Conservation (phyloP, 768 basidiomycete species). For the Tylopilus rubrobrunneus region DNA sequence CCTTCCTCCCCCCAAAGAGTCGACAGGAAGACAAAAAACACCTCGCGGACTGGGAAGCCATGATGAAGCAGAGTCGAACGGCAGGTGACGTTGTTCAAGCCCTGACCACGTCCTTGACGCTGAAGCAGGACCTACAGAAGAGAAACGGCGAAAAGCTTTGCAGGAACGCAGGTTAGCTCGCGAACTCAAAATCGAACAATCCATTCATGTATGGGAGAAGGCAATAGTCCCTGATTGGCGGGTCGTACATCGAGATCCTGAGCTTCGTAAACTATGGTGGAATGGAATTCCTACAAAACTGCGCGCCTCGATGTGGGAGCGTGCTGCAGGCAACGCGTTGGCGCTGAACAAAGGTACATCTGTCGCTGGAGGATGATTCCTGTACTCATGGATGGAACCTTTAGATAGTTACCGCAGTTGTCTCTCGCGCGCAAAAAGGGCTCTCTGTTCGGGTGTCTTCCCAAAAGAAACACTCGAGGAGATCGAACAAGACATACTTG, state of each 20-base stretch:
- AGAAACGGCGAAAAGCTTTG: constrained; percentile 60
- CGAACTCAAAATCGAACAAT: constrained; percentile 68
- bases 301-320: constrained; percentile 78
- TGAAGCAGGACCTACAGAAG: constrained; percentile 43
- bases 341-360: constrained; percentile 73
- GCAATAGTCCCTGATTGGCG: constrained; percentile 83
- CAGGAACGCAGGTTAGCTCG: constrained; percentile 60
- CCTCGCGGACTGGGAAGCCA: constrained; percentile 78
- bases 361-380: constrained; percentile 1
- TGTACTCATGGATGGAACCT: neutral
- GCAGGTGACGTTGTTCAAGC: constrained; percentile 47
- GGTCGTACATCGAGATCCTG: constrained; percentile 60
- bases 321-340: constrained; percentile 79
- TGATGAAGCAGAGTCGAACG: constrained; percentile 79
- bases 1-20: constrained; percentile 79
- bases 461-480: constrained; percentile 55
- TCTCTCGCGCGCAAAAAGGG: constrained; percentile 69
- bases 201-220: constrained; percentile 71
- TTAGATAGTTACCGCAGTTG: constrained; percentile 68
- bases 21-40: constrained; percentile 78
- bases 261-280: constrained; percentile 80
- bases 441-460: constrained; percentile 61
- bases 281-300: constrained; percentile 80
- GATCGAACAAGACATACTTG: constrained; percentile 72
- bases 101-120: neutral